These are phyloP conservation scores for Macrocybe gigantea DNA, from an alignment of 768 basidiomycete genomes.

Conservation along the genomic window DNA sequence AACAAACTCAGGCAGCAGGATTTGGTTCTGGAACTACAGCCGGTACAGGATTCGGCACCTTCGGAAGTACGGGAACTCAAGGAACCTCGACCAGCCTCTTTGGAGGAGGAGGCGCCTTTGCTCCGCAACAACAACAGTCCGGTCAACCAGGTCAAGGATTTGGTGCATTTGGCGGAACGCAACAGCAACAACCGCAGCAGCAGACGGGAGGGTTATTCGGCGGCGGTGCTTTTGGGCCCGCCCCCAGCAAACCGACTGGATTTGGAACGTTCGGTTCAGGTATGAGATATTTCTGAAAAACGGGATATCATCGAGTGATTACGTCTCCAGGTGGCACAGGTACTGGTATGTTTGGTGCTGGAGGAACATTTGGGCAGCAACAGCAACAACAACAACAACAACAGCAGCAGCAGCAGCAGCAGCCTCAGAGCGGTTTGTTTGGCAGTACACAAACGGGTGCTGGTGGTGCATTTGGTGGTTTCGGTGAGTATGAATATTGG, in stretches of 20 bases:
- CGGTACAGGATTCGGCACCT: slow-evolving; percentile 35
- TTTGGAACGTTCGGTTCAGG: slow-evolving; percentile 11
- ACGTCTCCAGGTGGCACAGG: slow-evolving; percentile 2
- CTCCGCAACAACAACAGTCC: slow-evolving; percentile 28
- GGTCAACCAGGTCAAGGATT: slow-evolving; percentile 12
- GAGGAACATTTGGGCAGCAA: slow-evolving; percentile 27
- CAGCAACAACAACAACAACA: slow-evolving; percentile 25
- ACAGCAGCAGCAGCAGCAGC: slow-evolving; percentile 26
- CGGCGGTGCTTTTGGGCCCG: slow-evolving; percentile 26
- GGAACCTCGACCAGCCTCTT: slow-evolving; percentile 30
- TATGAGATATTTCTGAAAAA: slow-evolving; percentile 4
- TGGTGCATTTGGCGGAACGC: slow-evolving; percentile 16
- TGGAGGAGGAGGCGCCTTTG: slow-evolving; percentile 26
- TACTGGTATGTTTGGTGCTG: slow-evolving; percentile 26
- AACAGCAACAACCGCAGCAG: slow-evolving; percentile 23
- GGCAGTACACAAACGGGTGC: slow-evolving; percentile 21
- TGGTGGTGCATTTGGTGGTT: slow-evolving; percentile 33
- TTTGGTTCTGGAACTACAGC: slow-evolving; percentile 31
- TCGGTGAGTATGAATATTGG: slow-evolving; percentile 18
- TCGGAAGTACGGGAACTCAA: slow-evolving; percentile 25
- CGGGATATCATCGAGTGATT: background rate
- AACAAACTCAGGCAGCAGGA: slow-evolving; percentile 29
- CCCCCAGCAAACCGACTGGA: slow-evolving; percentile 2
- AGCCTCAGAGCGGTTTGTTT: slow-evolving; percentile 24
- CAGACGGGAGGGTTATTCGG: slow-evolving; percentile 29